Evolutionary conservation across 208 protist species (phyloP).

Genomic region (Acanthamoeba lenticulata): DNA sequence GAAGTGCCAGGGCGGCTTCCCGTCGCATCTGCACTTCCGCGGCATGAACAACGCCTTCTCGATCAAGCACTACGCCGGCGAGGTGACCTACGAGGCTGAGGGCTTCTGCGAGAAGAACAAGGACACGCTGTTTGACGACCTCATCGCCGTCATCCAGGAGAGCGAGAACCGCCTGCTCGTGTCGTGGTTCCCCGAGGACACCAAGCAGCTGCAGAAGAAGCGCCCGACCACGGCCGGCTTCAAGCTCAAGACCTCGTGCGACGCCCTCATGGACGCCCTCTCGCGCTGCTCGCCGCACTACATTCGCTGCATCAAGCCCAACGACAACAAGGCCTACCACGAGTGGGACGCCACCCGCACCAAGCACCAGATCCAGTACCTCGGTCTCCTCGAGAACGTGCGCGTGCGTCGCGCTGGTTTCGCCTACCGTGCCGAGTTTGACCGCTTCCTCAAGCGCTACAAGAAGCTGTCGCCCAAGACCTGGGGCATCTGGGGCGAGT

Average conservation of each 20-base stretch:
- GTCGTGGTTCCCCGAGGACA: slow-evolving; percentile 53
- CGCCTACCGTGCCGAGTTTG: slow-evolving; percentile 92
- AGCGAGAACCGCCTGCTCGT: slow-evolving; percentile 61
- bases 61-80: slow-evolving; percentile 87
- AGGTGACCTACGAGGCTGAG: slow-evolving; percentile 80
- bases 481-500: slow-evolving; percentile 83
- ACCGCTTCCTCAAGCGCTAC: slow-evolving; percentile 89
- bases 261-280: slow-evolving; percentile 91
- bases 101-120: slow-evolving; percentile 87
- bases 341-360: slow-evolving; percentile 91
- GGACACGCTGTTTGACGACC: slow-evolving; percentile 82
- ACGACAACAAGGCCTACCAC: slow-evolving; percentile 91
- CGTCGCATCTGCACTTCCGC: slow-evolving; percentile 72
- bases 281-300: slow-evolving; percentile 94
- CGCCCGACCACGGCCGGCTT: slow-evolving; percentile 91
- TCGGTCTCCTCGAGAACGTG: slow-evolving; percentile 95
- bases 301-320: slow-evolving; percentile 94
- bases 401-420: slow-evolving; percentile 93
- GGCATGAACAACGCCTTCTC: slow-evolving; percentile 77
- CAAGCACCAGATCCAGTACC: slow-evolving; percentile 94
- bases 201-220: slow-evolving; percentile 74
- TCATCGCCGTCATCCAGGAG: slow-evolving; percentile 79
- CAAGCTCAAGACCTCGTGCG: slow-evolving; percentile 90
- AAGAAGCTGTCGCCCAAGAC: slow-evolving; percentile 84
- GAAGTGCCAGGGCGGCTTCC: slow-evolving; percentile 52